Percentiles rank a stretch among this genome's conserved stretches.
Conservation (phyloP, 192 early-diverging fungal species). For the Gigaspora rosea region DNA sequence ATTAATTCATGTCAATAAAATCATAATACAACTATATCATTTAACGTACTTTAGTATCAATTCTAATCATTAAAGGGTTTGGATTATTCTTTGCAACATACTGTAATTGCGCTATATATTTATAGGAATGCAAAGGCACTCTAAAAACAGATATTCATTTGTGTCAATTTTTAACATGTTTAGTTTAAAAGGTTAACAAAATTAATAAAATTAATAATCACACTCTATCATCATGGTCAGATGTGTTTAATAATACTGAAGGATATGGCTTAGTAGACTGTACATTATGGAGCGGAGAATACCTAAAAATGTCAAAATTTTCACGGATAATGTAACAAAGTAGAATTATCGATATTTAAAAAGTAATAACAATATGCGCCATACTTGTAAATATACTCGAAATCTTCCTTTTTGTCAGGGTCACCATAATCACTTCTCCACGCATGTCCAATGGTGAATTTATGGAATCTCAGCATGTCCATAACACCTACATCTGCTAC, state of each 20-base stretch:
- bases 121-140: slow-evolving; percentile 67
- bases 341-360: background rate
- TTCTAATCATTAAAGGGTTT: slow-evolving; percentile 59
- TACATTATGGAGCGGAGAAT: slow-evolving; percentile 75
- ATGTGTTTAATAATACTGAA: slow-evolving; percentile 60
- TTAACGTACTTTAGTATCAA: slow-evolving; percentile 56
- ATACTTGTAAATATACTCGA: slow-evolving; percentile 55
- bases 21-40: background rate
- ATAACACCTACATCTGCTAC: slow-evolving; percentile 71
- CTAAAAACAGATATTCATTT: slow-evolving; percentile 1
- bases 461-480: slow-evolving; percentile 77
- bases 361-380: background rate
- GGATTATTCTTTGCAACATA: slow-evolving; percentile 50
- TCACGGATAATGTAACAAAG: background rate
- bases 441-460: slow-evolving; percentile 75
- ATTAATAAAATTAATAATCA: slow-evolving; percentile 10
- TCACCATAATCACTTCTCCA: slow-evolving; percentile 71
- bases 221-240: slow-evolving; percentile 73
- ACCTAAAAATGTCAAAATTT: slow-evolving; percentile 3
- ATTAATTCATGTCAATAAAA: background rate
- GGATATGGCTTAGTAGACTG: slow-evolving; percentile 53
- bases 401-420: slow-evolving; percentile 64
- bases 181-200: background rate
- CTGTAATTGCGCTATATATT: slow-evolving; percentile 65
- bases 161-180: background rate